These are phyloP conservation scores for Phlyctochytrium arcticum DNA, from an alignment of 192 early-diverging fungal species.

Conservation along the genomic window DNA sequence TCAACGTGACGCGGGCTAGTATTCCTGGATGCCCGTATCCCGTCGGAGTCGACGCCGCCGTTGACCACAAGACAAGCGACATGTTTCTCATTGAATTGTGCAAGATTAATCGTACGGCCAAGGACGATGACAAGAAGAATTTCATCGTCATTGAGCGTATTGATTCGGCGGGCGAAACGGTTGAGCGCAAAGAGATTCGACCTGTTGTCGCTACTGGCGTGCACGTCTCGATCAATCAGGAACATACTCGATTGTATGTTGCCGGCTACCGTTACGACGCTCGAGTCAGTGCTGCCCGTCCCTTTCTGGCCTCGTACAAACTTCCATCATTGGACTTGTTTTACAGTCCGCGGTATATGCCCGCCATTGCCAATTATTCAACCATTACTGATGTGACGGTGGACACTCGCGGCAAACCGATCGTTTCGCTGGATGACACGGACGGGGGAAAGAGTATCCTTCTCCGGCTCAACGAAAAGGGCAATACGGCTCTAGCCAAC, in stretches of 20 bases:
- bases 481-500: background rate
- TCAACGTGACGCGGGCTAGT: background rate
- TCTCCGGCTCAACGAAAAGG: background rate
- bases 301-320: slow-evolving; percentile 2
- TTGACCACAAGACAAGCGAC: background rate
- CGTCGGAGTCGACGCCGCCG: background rate
- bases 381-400: background rate
- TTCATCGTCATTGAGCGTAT: slow-evolving; percentile 2
- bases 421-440: background rate
- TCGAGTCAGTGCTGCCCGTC: background rate
- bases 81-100: background rate
- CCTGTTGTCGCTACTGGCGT: background rate
- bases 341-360: background rate
- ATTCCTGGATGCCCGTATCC: background rate
- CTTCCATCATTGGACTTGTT: background rate
- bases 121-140: background rate
- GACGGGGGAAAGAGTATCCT: background rate
- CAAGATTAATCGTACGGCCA: background rate
- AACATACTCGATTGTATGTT: background rate
- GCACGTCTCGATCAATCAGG: background rate
- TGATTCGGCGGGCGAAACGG: background rate
- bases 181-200: background rate
- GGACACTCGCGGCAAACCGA: background rate
- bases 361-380: background rate
- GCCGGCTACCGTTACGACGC: background rate